Evolutionary conservation across 257 asterid species (phyloP).

Genomic region (Rhazya stricta): DNA sequence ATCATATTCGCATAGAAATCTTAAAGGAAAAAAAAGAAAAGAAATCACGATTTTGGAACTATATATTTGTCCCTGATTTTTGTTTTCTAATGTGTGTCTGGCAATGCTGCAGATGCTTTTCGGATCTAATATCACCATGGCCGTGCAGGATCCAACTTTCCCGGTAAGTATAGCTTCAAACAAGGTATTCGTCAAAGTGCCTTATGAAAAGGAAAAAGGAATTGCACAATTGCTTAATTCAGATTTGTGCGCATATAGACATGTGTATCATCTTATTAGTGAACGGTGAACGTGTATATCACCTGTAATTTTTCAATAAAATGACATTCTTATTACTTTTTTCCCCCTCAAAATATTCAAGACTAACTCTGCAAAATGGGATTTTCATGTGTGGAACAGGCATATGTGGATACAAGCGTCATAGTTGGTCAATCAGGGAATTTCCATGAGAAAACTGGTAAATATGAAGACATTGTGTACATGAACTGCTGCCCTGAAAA

Average conservation of each 20-base stretch:
- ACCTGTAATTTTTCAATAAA: no score
- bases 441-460: constrained; percentile 39
- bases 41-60: no score
- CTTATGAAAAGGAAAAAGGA: no score
- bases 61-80: background rate
- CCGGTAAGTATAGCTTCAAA: constrained; percentile 37
- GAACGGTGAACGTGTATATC: no score
- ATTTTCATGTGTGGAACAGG: constrained; percentile 38
- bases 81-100: background rate
- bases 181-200: no score
- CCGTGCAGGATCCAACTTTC: constrained; percentile 76
- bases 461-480: constrained; percentile 55
- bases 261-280: no score
- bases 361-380: background rate
- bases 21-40: no score
- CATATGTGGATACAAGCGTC: constrained; percentile 73
- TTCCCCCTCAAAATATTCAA: background rate
- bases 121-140: constrained; percentile 65
- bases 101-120: constrained; percentile 56
- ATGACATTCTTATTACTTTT: background rate
- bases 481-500: constrained; percentile 61
- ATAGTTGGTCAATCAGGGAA: constrained; percentile 75
- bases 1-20: background rate
- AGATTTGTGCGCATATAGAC: no score
- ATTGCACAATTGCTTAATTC: no score